Evolutionary conservation across 2,329 filamentous ascomycete genomes (phyloP).

Genomic region (Penicillium polonicum): DNA sequence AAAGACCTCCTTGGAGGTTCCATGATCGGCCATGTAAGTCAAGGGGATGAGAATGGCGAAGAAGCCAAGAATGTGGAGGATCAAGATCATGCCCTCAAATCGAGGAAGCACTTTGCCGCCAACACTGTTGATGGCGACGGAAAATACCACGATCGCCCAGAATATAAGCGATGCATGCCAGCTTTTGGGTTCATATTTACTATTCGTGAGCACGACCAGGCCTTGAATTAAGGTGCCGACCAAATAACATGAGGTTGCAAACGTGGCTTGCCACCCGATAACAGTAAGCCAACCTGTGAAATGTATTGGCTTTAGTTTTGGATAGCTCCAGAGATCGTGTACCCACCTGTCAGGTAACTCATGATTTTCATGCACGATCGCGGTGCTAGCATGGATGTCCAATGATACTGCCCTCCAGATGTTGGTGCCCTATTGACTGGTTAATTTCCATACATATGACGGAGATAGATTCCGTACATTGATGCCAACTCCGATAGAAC

Average conservation of each 20-base stretch:
- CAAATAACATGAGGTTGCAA: conserved; percentile 37
- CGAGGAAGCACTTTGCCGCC: conserved; percentile 46
- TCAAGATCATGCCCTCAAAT: conserved; percentile 50
- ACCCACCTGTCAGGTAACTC: conserved; percentile 39
- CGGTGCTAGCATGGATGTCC: conserved; percentile 44
- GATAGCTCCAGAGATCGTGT: background rate
- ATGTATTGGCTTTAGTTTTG: background rate
- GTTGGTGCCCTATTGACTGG: conserved; percentile 30
- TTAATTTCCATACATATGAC: background rate
- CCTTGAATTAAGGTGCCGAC: conserved; percentile 39
- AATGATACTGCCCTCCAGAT: conserved; percentile 42
- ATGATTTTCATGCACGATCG: conserved; percentile 34
- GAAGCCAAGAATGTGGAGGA: conserved; percentile 54
- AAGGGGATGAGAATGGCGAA: conserved; percentile 53
- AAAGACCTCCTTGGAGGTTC: conserved; percentile 46
- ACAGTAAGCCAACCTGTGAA: conserved; percentile 41
- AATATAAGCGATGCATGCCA: conserved; percentile 54
- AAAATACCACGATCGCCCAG: conserved; percentile 44
- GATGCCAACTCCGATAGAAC: conserved; percentile 36
- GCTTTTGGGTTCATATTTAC: conserved; percentile 36
- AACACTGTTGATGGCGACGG: conserved; percentile 46
- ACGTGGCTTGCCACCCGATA: conserved; percentile 46
- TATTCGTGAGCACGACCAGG: conserved; percentile 39
- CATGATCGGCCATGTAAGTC: conserved; percentile 43
- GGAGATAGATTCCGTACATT: conserved; percentile 23